A percentile compares a stretch with the other conserved stretches of the same genome.
phyloP scores from a whole-genome alignment of 768 basidiomycete genomes.

The Lepiota brunneoincarnata region DNA sequence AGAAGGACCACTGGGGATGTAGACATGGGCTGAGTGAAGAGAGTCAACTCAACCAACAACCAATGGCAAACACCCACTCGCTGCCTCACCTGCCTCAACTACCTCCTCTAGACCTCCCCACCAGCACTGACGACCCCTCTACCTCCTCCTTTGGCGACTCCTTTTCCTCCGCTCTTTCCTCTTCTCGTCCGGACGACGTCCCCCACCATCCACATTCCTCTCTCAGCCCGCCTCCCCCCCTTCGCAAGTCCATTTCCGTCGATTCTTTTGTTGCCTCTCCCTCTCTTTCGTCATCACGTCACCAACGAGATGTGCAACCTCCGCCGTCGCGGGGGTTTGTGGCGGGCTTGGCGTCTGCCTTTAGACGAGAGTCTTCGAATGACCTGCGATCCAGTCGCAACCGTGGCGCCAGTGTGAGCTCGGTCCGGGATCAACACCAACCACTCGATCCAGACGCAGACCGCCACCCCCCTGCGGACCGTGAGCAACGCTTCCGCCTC shows the following conservation, averaged over 20 bases:
- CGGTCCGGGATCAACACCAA: constrained; percentile 38
- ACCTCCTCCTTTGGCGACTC: constrained; percentile 37
- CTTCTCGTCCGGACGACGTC: constrained; percentile 27
- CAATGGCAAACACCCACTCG: constrained; percentile 19
- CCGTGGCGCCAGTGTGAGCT: constrained; percentile 56
- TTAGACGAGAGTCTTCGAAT: constrained; percentile 15
- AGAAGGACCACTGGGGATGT: constrained; percentile 35
- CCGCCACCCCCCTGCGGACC: constrained; percentile 38
- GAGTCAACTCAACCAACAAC: background rate
- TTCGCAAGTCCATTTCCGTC: constrained; percentile 75
- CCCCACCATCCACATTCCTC: constrained; percentile 19
- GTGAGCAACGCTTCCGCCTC: constrained; percentile 41
- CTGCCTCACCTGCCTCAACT: constrained; percentile 20
- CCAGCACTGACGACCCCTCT: constrained; percentile 18
- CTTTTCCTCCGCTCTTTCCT: constrained; percentile 41
- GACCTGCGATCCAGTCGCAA: constrained; percentile 39
- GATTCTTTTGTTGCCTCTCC: constrained; percentile 61
- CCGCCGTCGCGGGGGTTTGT: constrained; percentile 6
- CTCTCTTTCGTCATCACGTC: background rate
- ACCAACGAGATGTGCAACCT: background rate
- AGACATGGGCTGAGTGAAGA: constrained; percentile 4
- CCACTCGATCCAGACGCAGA: constrained; percentile 53
- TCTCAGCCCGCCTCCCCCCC: constrained; percentile 32
- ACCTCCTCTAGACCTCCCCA: constrained; percentile 24
- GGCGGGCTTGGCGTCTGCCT: constrained; percentile 6